Conservation (phyloP, 1,139 yeast genomes). For the Tardiomyces blankii region DNA sequence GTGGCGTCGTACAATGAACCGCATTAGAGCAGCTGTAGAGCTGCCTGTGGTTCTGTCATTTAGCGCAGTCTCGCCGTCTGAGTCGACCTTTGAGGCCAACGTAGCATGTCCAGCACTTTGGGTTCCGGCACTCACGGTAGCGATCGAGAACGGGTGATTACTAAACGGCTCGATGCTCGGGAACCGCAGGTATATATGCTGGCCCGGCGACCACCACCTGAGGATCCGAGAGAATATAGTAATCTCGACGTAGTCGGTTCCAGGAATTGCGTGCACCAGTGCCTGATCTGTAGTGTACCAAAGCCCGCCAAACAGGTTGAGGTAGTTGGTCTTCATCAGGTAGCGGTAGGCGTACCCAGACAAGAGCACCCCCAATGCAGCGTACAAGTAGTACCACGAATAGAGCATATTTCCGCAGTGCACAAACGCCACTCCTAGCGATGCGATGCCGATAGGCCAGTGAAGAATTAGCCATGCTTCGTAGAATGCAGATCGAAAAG, state of each 20-base stretch:
- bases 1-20: conserved; percentile 40
- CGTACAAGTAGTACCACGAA: conserved; percentile 41
- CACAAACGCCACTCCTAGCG: conserved; percentile 41
- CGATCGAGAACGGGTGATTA: conserved; percentile 53
- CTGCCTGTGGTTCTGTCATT: too few species aligned
- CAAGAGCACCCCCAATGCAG: conserved; percentile 46
- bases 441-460: conserved; percentile 49
- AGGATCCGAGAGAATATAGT: conserved; percentile 28
- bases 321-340: conserved; percentile 36
- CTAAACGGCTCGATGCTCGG: conserved; percentile 37
- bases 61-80: too few species aligned
- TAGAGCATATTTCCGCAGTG: conserved; percentile 34
- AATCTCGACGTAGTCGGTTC: conserved; percentile 33
- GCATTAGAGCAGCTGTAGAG: conserved; percentile 23
- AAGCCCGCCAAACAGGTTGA: conserved; percentile 33
- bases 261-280: conserved; percentile 22
- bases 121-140: conserved; percentile 12
- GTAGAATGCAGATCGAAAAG: conserved; percentile 35
- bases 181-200: conserved; percentile 46
- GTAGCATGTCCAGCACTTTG: too few species aligned
- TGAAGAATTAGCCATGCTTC: conserved; percentile 47
- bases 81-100: conserved; percentile 18
- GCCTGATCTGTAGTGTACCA: conserved; percentile 40
- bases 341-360: conserved; percentile 42
- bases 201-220: conserved; percentile 47